These are phyloP conservation scores for Chaetomium tenue DNA, from an alignment of 495 filamentous ascomycete species.

Conservation along the genomic window DNA sequence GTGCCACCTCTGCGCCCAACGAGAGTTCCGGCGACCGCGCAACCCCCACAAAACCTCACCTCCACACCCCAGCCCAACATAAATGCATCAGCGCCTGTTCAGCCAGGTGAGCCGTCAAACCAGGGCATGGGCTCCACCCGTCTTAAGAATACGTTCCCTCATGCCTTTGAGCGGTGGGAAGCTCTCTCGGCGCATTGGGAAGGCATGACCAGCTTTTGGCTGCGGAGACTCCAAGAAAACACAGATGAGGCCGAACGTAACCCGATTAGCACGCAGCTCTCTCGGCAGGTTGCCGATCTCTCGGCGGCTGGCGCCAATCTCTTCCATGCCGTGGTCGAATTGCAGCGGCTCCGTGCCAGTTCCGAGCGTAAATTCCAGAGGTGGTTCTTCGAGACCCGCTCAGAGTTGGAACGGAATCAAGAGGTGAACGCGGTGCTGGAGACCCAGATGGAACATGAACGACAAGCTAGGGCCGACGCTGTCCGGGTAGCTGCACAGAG, in stretches of 20 bases:
- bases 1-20: conserved; percentile 30
- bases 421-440: conserved; percentile 84
- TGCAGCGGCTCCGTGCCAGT: conserved; percentile 91
- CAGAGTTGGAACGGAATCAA: conserved; percentile 79
- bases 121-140: conserved; percentile 33
- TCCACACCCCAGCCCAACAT: conserved; percentile 19
- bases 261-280: conserved; percentile 81
- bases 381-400: conserved; percentile 94
- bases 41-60: conserved; percentile 26
- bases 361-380: conserved; percentile 97
- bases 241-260: conserved; percentile 77
- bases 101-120: conserved; percentile 36
- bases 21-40: conserved; percentile 27
- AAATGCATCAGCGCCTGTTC: conserved; percentile 25
- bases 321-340: conserved; percentile 94
- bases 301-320: conserved; percentile 95
- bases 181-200: conserved; percentile 97
- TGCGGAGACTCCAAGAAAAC: conserved; percentile 85
- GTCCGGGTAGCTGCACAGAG: conserved; percentile 60
- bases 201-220: conserved; percentile 95
- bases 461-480: conserved; percentile 64
- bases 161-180: conserved; percentile 98
- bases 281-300: conserved; percentile 90
- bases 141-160: conserved; percentile 68
- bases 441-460: conserved; percentile 67